These are phyloP conservation scores for Cornus controversa DNA, from an alignment of 148 eudicot genomes.

Conservation along the genomic window DNA sequence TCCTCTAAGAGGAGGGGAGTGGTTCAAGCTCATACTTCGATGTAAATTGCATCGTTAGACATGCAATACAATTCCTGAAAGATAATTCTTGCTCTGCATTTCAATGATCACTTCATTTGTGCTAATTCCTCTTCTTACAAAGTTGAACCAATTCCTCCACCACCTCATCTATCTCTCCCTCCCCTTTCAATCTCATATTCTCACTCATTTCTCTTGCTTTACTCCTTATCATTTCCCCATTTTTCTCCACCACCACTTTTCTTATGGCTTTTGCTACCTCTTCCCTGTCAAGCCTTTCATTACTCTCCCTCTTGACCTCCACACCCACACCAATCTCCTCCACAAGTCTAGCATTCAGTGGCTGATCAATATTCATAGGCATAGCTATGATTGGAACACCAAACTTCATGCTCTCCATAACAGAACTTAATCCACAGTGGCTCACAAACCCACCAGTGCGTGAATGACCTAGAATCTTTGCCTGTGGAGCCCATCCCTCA, in stretches of 20 bases:
- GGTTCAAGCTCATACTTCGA: too few species aligned
- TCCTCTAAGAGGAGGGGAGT: too few species aligned
- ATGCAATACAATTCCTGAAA: too few species aligned
- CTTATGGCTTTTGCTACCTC: conserved; percentile 12
- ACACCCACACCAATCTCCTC: conserved; percentile 8
- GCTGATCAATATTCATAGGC: conserved; percentile 18
- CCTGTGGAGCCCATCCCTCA: conserved; percentile 19
- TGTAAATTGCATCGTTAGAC: too few species aligned
- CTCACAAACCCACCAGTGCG: conserved; percentile 17
- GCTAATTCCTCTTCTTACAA: not conserved
- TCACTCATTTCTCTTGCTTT: conserved; percentile 9
- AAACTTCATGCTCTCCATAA: conserved; percentile 17
- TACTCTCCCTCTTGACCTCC: conserved; percentile 6
- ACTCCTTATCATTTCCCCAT: conserved; percentile 3
- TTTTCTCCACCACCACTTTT: conserved; percentile 11
- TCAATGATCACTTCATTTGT: too few species aligned
- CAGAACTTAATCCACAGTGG: conserved; percentile 14
- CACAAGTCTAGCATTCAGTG: conserved; percentile 12
- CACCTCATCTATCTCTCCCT: conserved; percentile 7
- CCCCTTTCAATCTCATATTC: conserved; percentile 1
- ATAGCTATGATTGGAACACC: conserved; percentile 22
- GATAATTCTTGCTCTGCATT: too few species aligned
- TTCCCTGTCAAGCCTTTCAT: not conserved
- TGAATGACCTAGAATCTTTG: conserved; percentile 4
- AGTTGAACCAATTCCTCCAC: conserved; percentile 10